Base-by-base conservation (phyloP, 75 land plant genomes). In the Pinus albicaulis region DNA sequence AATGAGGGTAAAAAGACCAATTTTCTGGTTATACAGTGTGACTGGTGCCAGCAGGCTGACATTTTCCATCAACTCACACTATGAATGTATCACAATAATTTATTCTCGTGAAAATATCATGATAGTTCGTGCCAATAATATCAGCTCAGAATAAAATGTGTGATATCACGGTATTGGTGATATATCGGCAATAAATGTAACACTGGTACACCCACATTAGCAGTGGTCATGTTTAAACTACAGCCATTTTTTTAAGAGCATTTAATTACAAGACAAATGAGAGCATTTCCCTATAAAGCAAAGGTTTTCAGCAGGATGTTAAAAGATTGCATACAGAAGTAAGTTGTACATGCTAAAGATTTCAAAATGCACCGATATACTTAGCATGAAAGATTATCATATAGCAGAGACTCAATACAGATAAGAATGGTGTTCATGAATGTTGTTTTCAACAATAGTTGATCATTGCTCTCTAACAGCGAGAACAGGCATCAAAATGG, bases 171-270 rank as follows among this genome's bases (percentile, higher is more conserved):
- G 6, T 38, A 38, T 5, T 5, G 41, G 41, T 5, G 41, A 38
- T 38, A 38, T 38, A 38, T 38, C 41, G 7, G 6, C 6, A 5
- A 38, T 2, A 38, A 38, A 38, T 38, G 41, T 38, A 38, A 38
- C 41, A 38, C 41, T 48, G 53, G 53, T 48, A 2, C 53, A 48
- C 71, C 71, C 48, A 68, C 17, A 17, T 38, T 34, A n/a, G 41
- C 71, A 23, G 14, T 16, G 14, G 19, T 64, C 20, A 28, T 7
- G 34, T 64, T 64, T 64, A 64, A 15, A 19, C 68, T 64, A 24
- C 31, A 64, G 15, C 2, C 68, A 64, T 64, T 64, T 36, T 64
- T 64, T 7, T 64, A 64, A 64, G 68, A 64, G 4, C 68, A 64
- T 64, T 64, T 64, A 34, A 31, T 34, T 28, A 16, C 16, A 1